Conservation (phyloP, 169 alveolate genomes). For the Plasmodium falciparum region DNA sequence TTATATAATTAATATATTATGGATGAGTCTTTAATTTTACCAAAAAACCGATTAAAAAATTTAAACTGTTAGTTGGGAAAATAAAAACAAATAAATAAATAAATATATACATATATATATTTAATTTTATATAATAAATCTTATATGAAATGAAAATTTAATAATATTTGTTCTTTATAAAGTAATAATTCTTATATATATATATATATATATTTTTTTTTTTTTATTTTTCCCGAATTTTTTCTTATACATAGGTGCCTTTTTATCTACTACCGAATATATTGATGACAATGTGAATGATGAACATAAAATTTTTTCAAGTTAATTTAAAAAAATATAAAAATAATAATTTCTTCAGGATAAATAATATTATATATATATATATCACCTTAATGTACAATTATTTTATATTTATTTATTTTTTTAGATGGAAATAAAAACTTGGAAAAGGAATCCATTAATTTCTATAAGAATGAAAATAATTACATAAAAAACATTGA, state of each 20-base stretch:
- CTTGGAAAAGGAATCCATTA: slow-evolving; percentile 7
- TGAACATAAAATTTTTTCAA: no score
- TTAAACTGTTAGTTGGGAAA: slow-evolving; percentile 56
- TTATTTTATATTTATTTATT: background rate
- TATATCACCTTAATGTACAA: background rate
- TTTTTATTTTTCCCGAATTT: no score
- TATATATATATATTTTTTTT: background rate
- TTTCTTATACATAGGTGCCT: no score
- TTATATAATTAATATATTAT: slow-evolving; percentile 6
- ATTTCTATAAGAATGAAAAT: slow-evolving; percentile 11
- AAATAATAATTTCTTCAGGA: no score
- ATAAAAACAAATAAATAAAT: background rate
- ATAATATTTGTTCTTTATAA: background rate
- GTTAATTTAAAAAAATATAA: no score
- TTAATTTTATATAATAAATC: background rate
- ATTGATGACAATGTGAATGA: no score
- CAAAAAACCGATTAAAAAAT: slow-evolving; percentile 26
- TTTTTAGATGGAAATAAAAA: background rate
- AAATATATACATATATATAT: slow-evolving; percentile 2
- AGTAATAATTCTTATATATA: background rate
- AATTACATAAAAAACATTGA: slow-evolving; percentile 46
- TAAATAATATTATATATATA: background rate
- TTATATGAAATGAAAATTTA: background rate
- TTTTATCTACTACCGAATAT: no score
- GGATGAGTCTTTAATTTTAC: slow-evolving; percentile 6